Percentiles rank a stretch among this genome's conserved stretches.
These are phyloP conservation scores for Fraxinus velutina DNA, from an alignment of 305 asterid species.

Conservation along the genomic window DNA sequence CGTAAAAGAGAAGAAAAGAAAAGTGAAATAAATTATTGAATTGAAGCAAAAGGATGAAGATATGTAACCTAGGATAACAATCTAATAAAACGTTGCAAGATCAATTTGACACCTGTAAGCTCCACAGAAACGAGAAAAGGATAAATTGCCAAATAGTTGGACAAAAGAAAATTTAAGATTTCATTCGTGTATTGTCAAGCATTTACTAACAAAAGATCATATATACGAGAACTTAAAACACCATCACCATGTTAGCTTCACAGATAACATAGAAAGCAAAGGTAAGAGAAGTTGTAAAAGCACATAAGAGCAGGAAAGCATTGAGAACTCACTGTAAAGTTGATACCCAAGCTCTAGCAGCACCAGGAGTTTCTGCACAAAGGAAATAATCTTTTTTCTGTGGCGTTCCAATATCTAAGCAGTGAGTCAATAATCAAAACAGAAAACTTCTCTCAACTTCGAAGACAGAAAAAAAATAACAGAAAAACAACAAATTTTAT, in stretches of 20 bases:
- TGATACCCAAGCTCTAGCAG: conserved; percentile 97
- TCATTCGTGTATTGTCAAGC: neutral
- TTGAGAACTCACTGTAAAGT: conserved; percentile 82
- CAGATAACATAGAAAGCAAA: neutral
- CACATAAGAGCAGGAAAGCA: conserved; percentile 21
- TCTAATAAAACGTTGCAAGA: neutral
- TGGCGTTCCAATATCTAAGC: conserved; percentile 92
- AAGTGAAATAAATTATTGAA: neutral
- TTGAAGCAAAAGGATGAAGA: neutral
- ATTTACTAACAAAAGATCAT: neutral
- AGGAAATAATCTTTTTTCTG: conserved; percentile 88
- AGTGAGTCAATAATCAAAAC: conserved; percentile 47
- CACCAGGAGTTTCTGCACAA: conserved; percentile 98
- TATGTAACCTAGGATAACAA: neutral
- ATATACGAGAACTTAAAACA: neutral
- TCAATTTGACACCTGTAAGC: neutral
- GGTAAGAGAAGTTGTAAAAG: conserved; percentile 18
- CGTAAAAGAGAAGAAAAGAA: neutral
- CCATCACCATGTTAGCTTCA: conserved; percentile 3
- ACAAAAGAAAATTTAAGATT: neutral
- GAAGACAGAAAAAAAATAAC: neutral
- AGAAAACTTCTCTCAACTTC: conserved; percentile 1
- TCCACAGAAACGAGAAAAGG: neutral
- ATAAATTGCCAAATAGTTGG: neutral
- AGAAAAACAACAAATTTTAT: neutral